phyloP scores from a whole-genome alignment of 768 basidiomycete genomes.

The Phanerodontia chrysosporium region DNA sequence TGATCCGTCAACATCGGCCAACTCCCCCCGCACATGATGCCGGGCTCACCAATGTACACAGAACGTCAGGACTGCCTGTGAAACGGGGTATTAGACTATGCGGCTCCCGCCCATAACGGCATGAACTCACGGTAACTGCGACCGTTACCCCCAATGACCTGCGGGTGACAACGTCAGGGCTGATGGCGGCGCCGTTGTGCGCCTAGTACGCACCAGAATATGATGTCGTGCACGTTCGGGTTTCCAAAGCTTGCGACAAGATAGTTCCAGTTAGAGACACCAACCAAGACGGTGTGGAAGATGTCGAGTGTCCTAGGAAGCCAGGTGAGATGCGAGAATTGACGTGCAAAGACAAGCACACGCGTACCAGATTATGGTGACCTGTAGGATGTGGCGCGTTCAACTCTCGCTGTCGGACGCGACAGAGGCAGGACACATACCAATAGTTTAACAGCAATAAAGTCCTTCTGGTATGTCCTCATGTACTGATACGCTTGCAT shows the following conservation, averaged over 20 bases:
- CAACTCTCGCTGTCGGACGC: neutral
- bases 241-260: slow-evolving; percentile 20
- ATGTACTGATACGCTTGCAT: slow-evolving; percentile 23
- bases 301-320: slow-evolving; percentile 19
- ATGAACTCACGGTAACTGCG: slow-evolving; percentile 16
- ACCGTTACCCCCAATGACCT: slow-evolving; percentile 15
- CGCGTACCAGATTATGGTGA: slow-evolving; percentile 17
- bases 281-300: slow-evolving; percentile 21
- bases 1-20: neutral
- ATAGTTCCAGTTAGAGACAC: slow-evolving; percentile 20
- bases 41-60: slow-evolving; percentile 23
- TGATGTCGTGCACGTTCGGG: slow-evolving; percentile 15
- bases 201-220: slow-evolving; percentile 19
- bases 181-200: neutral
- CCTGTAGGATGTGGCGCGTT: slow-evolving; percentile 6
- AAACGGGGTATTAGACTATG: neutral
- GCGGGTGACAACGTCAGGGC: neutral
- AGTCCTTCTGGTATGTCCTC: slow-evolving; percentile 19
- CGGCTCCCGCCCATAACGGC: neutral
- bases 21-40: neutral
- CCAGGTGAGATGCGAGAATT: neutral
- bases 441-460: slow-evolving; percentile 13
- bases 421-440: slow-evolving; percentile 8
- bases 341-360: neutral
- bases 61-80: slow-evolving; percentile 25